Conservation (phyloP, 78 protist genomes). For the Blattamonas nauphoetae region DNA sequence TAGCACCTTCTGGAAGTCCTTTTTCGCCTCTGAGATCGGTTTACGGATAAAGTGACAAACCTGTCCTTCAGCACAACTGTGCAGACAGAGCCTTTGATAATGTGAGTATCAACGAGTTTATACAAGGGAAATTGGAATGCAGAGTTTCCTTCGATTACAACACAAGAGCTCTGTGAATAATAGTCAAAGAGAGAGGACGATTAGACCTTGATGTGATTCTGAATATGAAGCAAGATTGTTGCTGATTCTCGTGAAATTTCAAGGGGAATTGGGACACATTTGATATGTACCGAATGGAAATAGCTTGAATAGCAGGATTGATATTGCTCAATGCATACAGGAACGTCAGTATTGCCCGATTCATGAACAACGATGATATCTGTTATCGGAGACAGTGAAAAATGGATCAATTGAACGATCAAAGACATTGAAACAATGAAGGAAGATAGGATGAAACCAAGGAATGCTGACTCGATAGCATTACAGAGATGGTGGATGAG, state of each 20-base stretch:
- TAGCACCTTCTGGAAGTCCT: background rate
- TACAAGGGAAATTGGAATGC: background rate
- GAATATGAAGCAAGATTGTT: background rate
- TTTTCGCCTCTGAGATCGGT: conserved; percentile 5
- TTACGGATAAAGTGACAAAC: too few relatives aligned
- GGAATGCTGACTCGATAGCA: background rate
- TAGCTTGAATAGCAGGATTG: background rate
- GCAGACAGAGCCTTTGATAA: background rate
- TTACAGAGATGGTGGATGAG: background rate
- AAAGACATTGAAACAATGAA: too few relatives aligned
- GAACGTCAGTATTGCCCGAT: background rate
- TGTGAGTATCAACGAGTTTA: background rate
- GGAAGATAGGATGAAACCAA: too few relatives aligned
- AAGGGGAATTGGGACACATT: background rate
- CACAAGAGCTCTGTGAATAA: background rate
- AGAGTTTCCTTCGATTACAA: background rate
- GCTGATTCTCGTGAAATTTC: background rate
- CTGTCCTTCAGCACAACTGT: background rate
- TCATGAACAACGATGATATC: background rate
- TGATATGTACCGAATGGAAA: background rate
- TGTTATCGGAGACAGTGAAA: background rate
- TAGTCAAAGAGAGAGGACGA: too few relatives aligned
- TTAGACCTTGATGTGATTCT: too few relatives aligned
- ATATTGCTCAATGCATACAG: background rate
- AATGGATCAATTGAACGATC: too few relatives aligned